Conservation (phyloP, 345 rosid genomes). For the Eutrema heterophyllum region DNA sequence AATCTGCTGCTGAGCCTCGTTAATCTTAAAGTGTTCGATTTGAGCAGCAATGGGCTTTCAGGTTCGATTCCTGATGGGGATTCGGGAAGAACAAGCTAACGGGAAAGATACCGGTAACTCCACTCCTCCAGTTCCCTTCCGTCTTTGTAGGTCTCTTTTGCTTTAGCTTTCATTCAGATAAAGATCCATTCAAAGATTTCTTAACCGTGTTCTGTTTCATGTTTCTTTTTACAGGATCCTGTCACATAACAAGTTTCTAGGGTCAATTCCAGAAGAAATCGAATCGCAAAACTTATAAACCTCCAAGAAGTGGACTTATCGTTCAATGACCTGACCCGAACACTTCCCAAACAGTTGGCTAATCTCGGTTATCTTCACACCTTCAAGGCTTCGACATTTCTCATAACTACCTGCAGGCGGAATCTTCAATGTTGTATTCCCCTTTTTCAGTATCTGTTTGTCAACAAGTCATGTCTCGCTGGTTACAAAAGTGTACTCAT, state of each 20-base stretch:
- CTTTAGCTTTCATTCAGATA: not conserved
- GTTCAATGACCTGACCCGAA: slow-evolving; percentile 53
- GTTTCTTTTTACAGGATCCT: slow-evolving; percentile 45
- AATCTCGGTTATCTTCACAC: slow-evolving; percentile 61
- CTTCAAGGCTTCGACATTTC: slow-evolving; percentile 95
- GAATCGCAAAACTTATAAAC: slow-evolving; percentile 49
- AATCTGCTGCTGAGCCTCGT: slow-evolving; percentile 51
- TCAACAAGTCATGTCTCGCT: slow-evolving; percentile 67
- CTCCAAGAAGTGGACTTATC: slow-evolving; percentile 73
- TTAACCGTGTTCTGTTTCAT: not conserved
- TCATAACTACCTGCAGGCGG: slow-evolving; percentile 81
- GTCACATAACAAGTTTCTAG: slow-evolving; percentile 59
- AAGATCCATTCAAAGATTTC: slow-evolving; percentile 25
- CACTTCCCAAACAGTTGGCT: slow-evolving; percentile 69
- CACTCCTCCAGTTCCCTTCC: slow-evolving; percentile 47
- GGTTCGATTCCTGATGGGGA: slow-evolving; percentile 68
- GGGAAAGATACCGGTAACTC: slow-evolving; percentile 76
- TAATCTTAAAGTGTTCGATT: slow-evolving; percentile 61
- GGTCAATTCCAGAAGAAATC: slow-evolving; percentile 60
- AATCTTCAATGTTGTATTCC: slow-evolving; percentile 70
- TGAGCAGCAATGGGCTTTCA: slow-evolving; percentile 64
- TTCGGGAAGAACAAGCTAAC: slow-evolving; percentile 64
- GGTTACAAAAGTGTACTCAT: slow-evolving; percentile 73
- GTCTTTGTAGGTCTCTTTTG: slow-evolving; percentile 54
- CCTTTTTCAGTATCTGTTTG: slow-evolving; percentile 66